Evolutionary conservation across 1,139 yeast species (phyloP).

Genomic region (Blastobotrys ciferrii): DNA sequence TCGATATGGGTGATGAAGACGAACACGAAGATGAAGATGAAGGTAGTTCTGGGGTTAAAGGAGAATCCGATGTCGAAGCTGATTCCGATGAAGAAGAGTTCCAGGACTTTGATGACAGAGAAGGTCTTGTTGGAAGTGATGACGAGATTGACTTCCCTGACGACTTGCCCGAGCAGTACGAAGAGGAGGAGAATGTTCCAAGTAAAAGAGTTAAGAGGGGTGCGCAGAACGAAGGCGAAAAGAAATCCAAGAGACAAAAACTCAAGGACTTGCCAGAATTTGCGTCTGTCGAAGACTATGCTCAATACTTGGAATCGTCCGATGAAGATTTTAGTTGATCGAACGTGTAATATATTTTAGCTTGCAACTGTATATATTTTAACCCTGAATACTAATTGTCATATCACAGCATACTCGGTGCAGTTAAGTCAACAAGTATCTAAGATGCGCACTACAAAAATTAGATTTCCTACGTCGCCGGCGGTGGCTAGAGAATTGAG

Average conservation of each 20-base stretch:
- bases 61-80: constrained; percentile 33
- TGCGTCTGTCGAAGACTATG: constrained; percentile 89
- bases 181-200: no score
- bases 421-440: background rate
- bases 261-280: constrained; percentile 74
- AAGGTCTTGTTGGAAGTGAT: constrained; percentile 20
- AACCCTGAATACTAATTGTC: background rate
- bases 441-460: background rate
- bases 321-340: constrained; percentile 29
- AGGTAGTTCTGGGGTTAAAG: constrained; percentile 32
- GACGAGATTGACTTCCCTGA: constrained; percentile 25
- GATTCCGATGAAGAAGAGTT: constrained; percentile 28
- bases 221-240: constrained; percentile 20
- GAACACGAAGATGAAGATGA: constrained; percentile 32
- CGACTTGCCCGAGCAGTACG: constrained; percentile 20
- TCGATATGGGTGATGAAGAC: constrained; percentile 46
- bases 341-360: constrained; percentile 7
- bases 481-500: no score
- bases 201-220: constrained; percentile 32
- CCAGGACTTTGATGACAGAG: constrained; percentile 34
- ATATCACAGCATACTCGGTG: background rate
- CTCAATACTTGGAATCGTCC: constrained; percentile 58
- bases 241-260: constrained; percentile 55
- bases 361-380: background rate
- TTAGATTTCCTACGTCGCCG: no score